Conservation (phyloP, 306 rosid genomes). For the Astragalus glycyphyllos region DNA sequence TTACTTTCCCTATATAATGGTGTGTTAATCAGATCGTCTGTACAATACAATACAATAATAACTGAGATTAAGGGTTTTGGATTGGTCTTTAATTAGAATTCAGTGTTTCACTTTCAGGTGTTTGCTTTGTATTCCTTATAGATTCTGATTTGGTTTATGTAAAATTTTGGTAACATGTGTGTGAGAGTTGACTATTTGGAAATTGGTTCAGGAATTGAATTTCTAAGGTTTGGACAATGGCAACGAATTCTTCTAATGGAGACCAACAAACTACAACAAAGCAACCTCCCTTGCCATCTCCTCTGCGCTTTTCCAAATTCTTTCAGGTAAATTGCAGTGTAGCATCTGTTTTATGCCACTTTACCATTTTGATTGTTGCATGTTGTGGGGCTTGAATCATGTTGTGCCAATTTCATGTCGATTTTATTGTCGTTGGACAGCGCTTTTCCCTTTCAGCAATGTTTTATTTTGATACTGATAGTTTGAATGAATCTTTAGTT, state of each 20-base stretch:
- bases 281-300: conserved; percentile 87
- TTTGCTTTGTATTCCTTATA: neutral
- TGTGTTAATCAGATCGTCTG: conserved; percentile 40
- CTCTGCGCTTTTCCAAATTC: conserved; percentile 87
- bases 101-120: conserved; percentile 30
- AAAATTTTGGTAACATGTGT: neutral
- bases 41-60: conserved; percentile 39
- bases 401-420: neutral
- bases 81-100: conserved; percentile 37
- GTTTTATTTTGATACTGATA: neutral
- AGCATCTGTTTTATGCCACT: neutral
- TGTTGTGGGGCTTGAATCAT: conserved; percentile 1
- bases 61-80: conserved; percentile 37
- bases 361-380: conserved; percentile 26
- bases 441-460: neutral
- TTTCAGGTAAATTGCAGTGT: conserved; percentile 63
- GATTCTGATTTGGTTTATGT: conserved; percentile 12
- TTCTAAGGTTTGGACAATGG: conserved; percentile 52
- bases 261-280: conserved; percentile 60
- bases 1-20: conserved; percentile 46
- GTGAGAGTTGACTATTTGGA: conserved; percentile 32
- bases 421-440: neutral
- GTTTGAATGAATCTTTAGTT: neutral
- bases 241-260: conserved; percentile 69
- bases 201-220: conserved; percentile 45